These are phyloP conservation scores for Fraxinus sp. DNA, from an alignment of 305 asterid genomes.

Conservation along the genomic window DNA sequence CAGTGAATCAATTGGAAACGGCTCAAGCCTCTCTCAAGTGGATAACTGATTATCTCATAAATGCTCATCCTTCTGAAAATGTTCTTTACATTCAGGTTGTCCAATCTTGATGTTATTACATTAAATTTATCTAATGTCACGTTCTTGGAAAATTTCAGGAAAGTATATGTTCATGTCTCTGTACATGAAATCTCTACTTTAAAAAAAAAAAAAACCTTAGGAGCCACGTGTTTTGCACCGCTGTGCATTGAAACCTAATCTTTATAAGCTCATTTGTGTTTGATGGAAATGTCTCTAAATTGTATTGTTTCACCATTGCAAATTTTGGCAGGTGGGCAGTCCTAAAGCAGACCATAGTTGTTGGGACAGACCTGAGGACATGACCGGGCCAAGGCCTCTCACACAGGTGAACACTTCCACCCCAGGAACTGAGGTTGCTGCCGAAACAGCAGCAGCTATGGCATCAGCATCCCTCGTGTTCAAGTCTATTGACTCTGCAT, in stretches of 20 bases:
- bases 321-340: constrained; percentile 64
- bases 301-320: not conserved
- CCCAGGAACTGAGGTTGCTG: constrained; percentile 90
- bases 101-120: not conserved
- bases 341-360: constrained; percentile 71
- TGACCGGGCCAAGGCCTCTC: constrained; percentile 67
- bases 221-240: not conserved
- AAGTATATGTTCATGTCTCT: not conserved
- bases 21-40: constrained; percentile 75
- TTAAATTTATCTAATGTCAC: not conserved
- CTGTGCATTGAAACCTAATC: not conserved
- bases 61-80: constrained; percentile 72
- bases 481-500: constrained; percentile 49
- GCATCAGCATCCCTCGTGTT: constrained; percentile 93
- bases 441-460: constrained; percentile 92
- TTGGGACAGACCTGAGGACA: constrained; percentile 88
- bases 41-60: constrained; percentile 80
- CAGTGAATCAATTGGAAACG: constrained; percentile 53
- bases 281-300: not conserved
- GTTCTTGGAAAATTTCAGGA: not conserved
- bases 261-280: not conserved
- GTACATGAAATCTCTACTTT: not conserved
- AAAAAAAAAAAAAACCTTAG: not conserved
- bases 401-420: constrained; percentile 63
- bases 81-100: constrained; percentile 81